Base-by-base conservation (phyloP, 1,284 basidiomycete genomes). In the Apiotrichum mycotoxinovorans region DNA sequence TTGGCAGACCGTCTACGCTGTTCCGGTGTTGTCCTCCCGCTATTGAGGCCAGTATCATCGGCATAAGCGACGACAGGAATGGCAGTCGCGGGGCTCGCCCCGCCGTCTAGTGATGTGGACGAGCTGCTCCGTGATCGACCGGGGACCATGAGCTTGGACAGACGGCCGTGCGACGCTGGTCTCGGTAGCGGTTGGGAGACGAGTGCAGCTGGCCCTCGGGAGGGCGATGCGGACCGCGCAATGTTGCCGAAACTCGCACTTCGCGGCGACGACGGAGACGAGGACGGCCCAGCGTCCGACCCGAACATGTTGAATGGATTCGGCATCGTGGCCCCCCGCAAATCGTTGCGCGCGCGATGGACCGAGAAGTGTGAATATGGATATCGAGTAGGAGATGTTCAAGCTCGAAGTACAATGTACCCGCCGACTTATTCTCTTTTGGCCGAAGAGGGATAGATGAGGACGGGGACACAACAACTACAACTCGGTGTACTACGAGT, bases 1-100 rank as follows among this genome's bases (percentile, higher is more conserved):
- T 66, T 66, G 2, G 69, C 68, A 1, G 66, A 64, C 35, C 70
- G 52, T 12, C 72, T 56, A 22, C 70, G 60, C 38, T 70, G 65
- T 50, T 76, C 74, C 0, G 74, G 74, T 10, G 74, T 76, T 0
- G 58, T 61, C n/a, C 72, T 58, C 8, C 74, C 74, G 37, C 65
- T 66, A 0, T 52, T 40, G 9, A 42, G 40, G 4, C 51, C 56
- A 0, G 23, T 42, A 37, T 72, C 68, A 11, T 68, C 72, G 8
- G 65, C 67, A 37, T 65, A 63, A 1, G 63, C 64, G 15, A 65
- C 69, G 18, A 64, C 56, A 4, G 60, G 56, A 12, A 51, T 10
- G 7, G 49, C 22, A 17, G 49, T 33, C 38, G 37, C 49, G 3
- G 49, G 46, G 34, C 46, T 48, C 22, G 20, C 30, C 4, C 62